Base-by-base conservation (phyloP, 73 alveolate species). In the Tetrahymena elliotti region DNA sequence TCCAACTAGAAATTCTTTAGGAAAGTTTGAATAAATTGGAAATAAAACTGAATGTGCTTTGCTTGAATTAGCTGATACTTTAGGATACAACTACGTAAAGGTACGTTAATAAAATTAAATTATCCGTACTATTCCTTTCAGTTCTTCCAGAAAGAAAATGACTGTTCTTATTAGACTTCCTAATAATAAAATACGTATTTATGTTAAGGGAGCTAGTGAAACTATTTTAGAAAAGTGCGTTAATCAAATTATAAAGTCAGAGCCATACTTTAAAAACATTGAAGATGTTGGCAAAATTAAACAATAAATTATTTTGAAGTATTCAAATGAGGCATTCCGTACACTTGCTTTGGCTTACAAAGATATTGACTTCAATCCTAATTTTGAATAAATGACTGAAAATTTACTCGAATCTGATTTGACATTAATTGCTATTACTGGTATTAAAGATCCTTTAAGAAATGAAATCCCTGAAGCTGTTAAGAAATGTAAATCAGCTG, bases 371-470 rank as follows among this genome's bases (percentile, higher is more conserved):
- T 84, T 7, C 36, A 94, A 94, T 36, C 93, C 53, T 94, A 84
- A 94, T 94, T 94, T 84, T 52, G 93, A 33, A 82, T 84, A 88
- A 36, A 47, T 47, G 96, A 93, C 38, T 84, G 96, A 94, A 36
- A 94, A 94, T 31, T 93, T 84, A 31, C 93, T 94, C 15, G 96
- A 97, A 39, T 94, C 93, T 41, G 99, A 97, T 11, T 92, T 99
- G 47, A 97, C 96, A 18, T 94, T 99, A 39, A 96, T 98, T 83
- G 97, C 97, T 47, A 95, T 99, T 41, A 95, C 98, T 93, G 99
- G 99, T 2, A 99, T 99, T 39, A 95, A 98, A 94, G 99, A 99
- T 96, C 99, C 99, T 27, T 93, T 98, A 7, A 98, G 99, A 95
- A 97, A 97, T 22, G 99, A 98, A 94, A 99, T 99, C 31, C 98